Evolutionary conservation across 2,329 filamentous ascomycete genomes (phyloP).

Genomic region (Fusarium equiseti): DNA sequence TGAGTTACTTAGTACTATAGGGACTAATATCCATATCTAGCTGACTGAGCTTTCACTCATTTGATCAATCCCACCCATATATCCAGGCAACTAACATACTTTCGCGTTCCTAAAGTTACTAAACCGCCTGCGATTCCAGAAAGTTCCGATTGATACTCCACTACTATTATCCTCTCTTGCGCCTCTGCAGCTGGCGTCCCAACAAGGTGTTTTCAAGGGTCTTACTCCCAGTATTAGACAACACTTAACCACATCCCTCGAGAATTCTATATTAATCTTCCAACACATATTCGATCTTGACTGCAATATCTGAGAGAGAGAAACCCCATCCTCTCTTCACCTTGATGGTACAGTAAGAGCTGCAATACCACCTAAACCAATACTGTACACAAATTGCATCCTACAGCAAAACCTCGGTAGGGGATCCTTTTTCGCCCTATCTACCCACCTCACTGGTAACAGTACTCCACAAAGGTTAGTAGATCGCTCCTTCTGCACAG

Average conservation of each 20-base stretch:
- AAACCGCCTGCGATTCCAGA: background rate
- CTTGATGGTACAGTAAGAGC: background rate
- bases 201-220: conserved; percentile 30
- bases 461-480: conserved; percentile 38
- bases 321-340: background rate
- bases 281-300: background rate
- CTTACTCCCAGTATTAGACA: background rate
- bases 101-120: background rate
- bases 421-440: conserved; percentile 5
- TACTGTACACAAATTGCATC: background rate
- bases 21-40: background rate
- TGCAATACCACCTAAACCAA: background rate
- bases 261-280: background rate
- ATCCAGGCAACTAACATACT: conserved; percentile 1
- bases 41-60: background rate
- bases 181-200: background rate
- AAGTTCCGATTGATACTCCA: conserved; percentile 9
- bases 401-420: background rate
- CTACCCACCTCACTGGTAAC: conserved; percentile 37
- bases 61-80: background rate
- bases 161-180: background rate
- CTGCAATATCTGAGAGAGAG: background rate
- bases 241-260: background rate
- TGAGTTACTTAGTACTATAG: background rate
- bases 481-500: conserved; percentile 44